Base-by-base conservation (phyloP, 805 yeast genomes). In the Tetrapisispora namnaoensis region DNA sequence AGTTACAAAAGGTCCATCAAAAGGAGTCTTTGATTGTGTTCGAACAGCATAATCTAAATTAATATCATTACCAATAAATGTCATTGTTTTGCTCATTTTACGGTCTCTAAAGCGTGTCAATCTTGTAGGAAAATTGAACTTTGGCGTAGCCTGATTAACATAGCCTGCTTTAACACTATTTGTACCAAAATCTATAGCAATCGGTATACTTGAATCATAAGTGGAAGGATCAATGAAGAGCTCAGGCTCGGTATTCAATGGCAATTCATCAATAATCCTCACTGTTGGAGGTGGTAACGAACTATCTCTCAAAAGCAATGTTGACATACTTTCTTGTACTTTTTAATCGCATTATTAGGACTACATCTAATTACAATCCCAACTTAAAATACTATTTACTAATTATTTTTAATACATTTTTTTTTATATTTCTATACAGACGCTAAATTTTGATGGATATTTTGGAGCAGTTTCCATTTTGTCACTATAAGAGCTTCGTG, bases 141-240 rank as follows among this genome's bases (percentile, higher is more conserved):
- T 65, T n/a, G 90, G 83, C 48, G 63, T 49, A 3, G 52, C 16
- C 1, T 65, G 47, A 43, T 71, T 74, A 16, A 81, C 72, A 48
- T 79, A 68, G 0, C 95, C 95, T 1, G 79, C 73, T 56, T 84
- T 74, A 40, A 80, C 67, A 24, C 70, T 63, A 42, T 78, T 72
- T 8, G 87, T 69, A 1, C 98, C 99, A 48, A 93, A 72, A 67
- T 93, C 99, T 10, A 93, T 71, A 14, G 91, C 96, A 47, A 93
- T 85, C 2, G 99, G 97, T 1, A 74, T 72, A 10, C 37, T 46
- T 16, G 51, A 21, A 2, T 78, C 49, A 32, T 67, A 61, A 32
- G 54, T 49, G 37, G 56, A 53, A 20, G 62, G 56, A 51, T 57
- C 61, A 46, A 62, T 61, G 38, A 65, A 62, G 7, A 54, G 46